Evolutionary conservation across 768 basidiomycete species (phyloP), one percentile per base, ranked within the genome.

Genomic region (Lepiota venenata): DNA sequence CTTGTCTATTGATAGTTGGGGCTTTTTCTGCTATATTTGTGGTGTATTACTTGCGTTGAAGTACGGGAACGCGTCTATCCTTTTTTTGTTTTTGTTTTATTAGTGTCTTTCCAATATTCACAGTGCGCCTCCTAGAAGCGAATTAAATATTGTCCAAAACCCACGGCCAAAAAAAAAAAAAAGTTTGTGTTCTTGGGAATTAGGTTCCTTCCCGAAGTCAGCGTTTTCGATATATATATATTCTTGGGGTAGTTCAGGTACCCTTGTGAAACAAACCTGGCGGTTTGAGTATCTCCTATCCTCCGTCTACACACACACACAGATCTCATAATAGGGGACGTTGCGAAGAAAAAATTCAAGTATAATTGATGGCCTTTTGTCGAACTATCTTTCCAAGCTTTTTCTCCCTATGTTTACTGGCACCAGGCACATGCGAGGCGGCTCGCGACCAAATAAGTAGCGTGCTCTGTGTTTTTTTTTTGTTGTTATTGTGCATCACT

Each of bases 321-420:
- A n/a, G 12, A 3, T 20, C 36, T 22, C 15, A 38, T 14, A 12
- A 44, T 32, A 1, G 5, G 15, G 4, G 43, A 38, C 16, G 51
- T 45, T 15, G 21, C 35, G 43, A 52, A 45, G 36, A 43, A 52
- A 12, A 52, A 38, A 16, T 52, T 52, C n/a, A 52, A 46, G n/a
- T 52, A 45, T 12, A 35, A n/a, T 52, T 14, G 51, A 43, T 14
- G 36, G 43, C 9, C 51, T 52, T 12, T n/a, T n/a, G n/a, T n/a
- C n/a, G n/a, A n/a, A n/a, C n/a, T 22, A 52, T 20, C n/a, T 52
- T 21, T 52, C 51, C 20, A 52, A n/a, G 21, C 22, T 52, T 52
- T 52, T 25, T 21, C 15, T 52, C 51, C 9, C 36, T 52, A 5
- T 36, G n/a, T n/a, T n/a, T n/a, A n/a, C n/a, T n/a, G n/a, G n/a